These are phyloP conservation scores for Penicillium paneum DNA, from an alignment of 2,329 filamentous ascomycete genomes.

Conservation along the genomic window DNA sequence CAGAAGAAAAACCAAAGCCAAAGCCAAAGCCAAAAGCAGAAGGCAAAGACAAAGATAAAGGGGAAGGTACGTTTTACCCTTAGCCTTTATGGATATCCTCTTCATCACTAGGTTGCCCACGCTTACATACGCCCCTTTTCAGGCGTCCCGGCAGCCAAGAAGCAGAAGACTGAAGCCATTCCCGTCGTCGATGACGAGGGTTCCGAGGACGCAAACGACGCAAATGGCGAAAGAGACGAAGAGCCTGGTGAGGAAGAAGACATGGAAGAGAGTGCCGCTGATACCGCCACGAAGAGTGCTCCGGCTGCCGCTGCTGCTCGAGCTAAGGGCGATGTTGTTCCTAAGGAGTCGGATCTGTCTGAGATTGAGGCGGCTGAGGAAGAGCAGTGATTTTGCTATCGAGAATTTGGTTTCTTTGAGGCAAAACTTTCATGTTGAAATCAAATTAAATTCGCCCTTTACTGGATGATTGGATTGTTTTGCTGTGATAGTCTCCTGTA, in stretches of 20 bases:
- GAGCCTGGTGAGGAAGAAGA: constrained; percentile 21
- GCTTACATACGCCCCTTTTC: neutral
- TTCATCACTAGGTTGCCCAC: neutral
- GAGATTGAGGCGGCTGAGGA: constrained; percentile 35
- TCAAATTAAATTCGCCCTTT: neutral
- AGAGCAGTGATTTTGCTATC: constrained; percentile 6
- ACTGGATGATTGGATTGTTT: neutral
- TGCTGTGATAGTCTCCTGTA: neutral
- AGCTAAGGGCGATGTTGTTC: constrained; percentile 30
- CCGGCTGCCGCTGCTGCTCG: constrained; percentile 35
- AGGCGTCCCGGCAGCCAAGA: constrained; percentile 31
- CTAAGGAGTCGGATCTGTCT: constrained; percentile 28
- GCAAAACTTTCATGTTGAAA: neutral
- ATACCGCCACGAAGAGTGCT: constrained; percentile 33
- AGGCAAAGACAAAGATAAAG: constrained; percentile 12
- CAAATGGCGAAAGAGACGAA: constrained; percentile 19
- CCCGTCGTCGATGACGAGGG: constrained; percentile 20
- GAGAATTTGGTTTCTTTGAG: too few species aligned
- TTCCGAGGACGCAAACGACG: constrained; percentile 18
- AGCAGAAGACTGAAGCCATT: constrained; percentile 31
- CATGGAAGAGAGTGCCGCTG: constrained; percentile 26
- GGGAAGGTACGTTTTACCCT: constrained; percentile 18
- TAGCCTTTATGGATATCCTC: neutral
- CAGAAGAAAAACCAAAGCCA: constrained; percentile 4
- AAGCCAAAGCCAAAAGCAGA: constrained; percentile 9